A percentile compares a stretch with the other conserved stretches of the same genome.
phyloP scores from a whole-genome alignment of 78 protist species.

The Speleostelium caveatum region DNA sequence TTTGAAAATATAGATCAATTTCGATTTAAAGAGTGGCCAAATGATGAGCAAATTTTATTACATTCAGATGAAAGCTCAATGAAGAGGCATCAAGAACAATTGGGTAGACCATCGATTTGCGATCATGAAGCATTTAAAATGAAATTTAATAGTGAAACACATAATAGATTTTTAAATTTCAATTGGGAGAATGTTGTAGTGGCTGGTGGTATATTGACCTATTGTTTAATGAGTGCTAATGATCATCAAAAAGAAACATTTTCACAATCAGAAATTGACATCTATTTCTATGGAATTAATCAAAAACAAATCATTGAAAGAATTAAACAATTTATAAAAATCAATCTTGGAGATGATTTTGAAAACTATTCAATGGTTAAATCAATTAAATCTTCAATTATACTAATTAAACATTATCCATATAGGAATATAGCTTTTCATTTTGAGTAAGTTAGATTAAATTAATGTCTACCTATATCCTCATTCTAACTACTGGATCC shows the following conservation, averaged over 20 bases:
- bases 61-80: neutral
- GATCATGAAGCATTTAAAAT: neutral
- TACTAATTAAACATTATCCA: constrained; percentile 40
- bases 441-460: constrained; percentile 19
- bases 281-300: constrained; percentile 13
- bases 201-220: constrained; percentile 4
- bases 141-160: constrained; percentile 1
- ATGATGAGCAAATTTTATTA: constrained; percentile 11
- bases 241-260: neutral
- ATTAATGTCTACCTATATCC: neutral
- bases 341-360: neutral
- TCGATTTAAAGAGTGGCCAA: constrained; percentile 24
- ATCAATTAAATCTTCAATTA: constrained; percentile 4
- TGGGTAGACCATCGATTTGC: constrained; percentile 22
- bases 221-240: constrained; percentile 8
- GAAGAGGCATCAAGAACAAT: neutral
- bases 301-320: neutral
- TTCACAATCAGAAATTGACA: constrained; percentile 7
- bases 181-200: constrained; percentile 39
- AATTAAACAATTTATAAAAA: neutral
- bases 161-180: neutral
- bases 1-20: constrained; percentile 14
- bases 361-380: constrained; percentile 21
- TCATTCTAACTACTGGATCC: no score
- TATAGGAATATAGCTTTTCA: constrained; percentile 39